phyloP scores from a whole-genome alignment of 139 green algal genomes.

The Astrephomene gubernaculifera region DNA sequence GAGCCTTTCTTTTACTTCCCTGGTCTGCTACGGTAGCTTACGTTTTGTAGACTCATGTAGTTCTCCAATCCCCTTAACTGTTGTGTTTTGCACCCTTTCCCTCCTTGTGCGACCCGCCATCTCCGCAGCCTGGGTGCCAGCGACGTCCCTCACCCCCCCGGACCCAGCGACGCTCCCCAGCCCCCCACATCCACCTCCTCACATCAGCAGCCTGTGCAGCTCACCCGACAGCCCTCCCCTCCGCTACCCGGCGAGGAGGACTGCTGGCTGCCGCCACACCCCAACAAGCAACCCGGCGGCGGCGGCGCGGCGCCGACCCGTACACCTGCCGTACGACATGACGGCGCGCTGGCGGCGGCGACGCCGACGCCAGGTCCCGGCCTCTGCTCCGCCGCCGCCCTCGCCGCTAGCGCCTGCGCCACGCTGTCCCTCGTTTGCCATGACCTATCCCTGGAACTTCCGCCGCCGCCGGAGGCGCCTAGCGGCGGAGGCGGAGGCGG shows the following conservation, averaged over 20 bases:
- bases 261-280: conserved; percentile 6
- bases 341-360: not conserved
- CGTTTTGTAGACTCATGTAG: too few species aligned
- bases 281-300: not conserved
- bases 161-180: too few species aligned
- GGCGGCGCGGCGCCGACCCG: not conserved
- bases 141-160: too few species aligned
- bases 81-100: too few species aligned
- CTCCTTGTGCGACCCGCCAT: too few species aligned
- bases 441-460: conserved; percentile 20
- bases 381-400: not conserved
- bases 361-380: not conserved
- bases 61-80: too few species aligned
- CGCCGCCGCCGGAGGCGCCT: not conserved
- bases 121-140: too few species aligned
- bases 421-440: not conserved
- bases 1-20: too few species aligned
- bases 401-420: conserved; percentile 11
- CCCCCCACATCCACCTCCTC: too few species aligned
- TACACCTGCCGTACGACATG: not conserved
- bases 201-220: too few species aligned
- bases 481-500: not conserved
- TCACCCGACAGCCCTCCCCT: too few species aligned
- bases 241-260: conserved; percentile 1
- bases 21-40: too few species aligned